Conservation (phyloP, 2,329 filamentous ascomycete species). For the Boeremia lycopersici region DNA sequence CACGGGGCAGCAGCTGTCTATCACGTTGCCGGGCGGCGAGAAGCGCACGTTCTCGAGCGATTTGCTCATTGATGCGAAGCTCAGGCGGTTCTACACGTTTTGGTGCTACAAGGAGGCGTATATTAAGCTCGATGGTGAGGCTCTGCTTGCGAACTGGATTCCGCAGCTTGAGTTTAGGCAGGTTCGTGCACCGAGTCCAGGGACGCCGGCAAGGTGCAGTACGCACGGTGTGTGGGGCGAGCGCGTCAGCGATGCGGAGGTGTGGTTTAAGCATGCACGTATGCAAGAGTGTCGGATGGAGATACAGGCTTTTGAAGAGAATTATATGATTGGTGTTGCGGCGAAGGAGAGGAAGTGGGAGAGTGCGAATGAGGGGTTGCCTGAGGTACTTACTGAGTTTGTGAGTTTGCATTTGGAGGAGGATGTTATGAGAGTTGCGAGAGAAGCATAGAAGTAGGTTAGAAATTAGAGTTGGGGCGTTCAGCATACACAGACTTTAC, state of each 20-base stretch:
- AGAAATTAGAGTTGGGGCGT: neutral
- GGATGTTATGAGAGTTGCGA: constrained; percentile 46
- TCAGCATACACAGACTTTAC: neutral
- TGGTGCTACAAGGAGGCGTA: constrained; percentile 84
- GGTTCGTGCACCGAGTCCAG: constrained; percentile 59
- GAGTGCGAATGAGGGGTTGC: constrained; percentile 44
- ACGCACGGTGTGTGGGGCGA: constrained; percentile 55
- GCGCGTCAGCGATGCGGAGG: constrained; percentile 55
- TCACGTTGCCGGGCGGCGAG: constrained; percentile 46
- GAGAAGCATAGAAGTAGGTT: neutral
- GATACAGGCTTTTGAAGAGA: constrained; percentile 62
- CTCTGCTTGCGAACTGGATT: constrained; percentile 75
- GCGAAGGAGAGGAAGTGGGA: constrained; percentile 37
- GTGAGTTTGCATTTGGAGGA: constrained; percentile 54
- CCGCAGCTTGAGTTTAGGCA: constrained; percentile 70
- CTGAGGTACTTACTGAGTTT: constrained; percentile 50
- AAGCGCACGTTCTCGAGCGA: constrained; percentile 50
- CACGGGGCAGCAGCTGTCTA: constrained; percentile 47
- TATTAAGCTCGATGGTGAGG: constrained; percentile 82
- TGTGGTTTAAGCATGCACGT: constrained; percentile 48
- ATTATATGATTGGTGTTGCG: constrained; percentile 65
- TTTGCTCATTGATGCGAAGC: constrained; percentile 62
- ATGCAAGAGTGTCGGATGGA: constrained; percentile 62
- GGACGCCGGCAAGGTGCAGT: constrained; percentile 50
- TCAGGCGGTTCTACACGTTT: constrained; percentile 75